A percentile compares a stretch with the other conserved stretches of the same genome.
Evolutionary conservation across 108 stramenopile species (phyloP).

Genomic region (Fragilariopsis cylindrus): DNA sequence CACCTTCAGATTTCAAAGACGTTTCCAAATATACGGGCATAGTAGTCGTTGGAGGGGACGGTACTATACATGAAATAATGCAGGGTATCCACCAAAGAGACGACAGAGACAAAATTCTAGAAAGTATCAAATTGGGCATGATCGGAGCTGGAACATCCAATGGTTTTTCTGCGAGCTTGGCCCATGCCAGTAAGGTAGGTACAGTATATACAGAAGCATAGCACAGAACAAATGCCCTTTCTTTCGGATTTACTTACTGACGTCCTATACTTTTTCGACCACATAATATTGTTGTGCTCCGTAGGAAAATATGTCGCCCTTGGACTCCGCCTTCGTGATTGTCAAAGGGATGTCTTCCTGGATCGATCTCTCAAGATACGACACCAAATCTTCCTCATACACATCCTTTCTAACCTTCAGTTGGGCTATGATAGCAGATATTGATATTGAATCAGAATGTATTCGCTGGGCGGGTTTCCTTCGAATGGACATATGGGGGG

Average conservation of each 20-base stretch:
- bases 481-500: slow-evolving; percentile 82
- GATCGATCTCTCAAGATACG: slow-evolving; percentile 70
- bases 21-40: slow-evolving; percentile 67
- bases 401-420: slow-evolving; percentile 75
- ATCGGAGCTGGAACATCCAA: slow-evolving; percentile 85
- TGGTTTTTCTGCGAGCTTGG: slow-evolving; percentile 76
- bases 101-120: slow-evolving; percentile 46
- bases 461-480: slow-evolving; percentile 70
- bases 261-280: not conserved
- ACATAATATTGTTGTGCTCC: not conserved
- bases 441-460: slow-evolving; percentile 85
- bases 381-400: slow-evolving; percentile 49
- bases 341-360: slow-evolving; percentile 57
- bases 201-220: not conserved
- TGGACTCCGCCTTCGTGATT: slow-evolving; percentile 75
- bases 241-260: not conserved
- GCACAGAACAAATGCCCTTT: not conserved
- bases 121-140: slow-evolving; percentile 62
- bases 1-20: slow-evolving; percentile 39
- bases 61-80: slow-evolving; percentile 76
- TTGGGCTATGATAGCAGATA: slow-evolving; percentile 88
- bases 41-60: slow-evolving; percentile 85
- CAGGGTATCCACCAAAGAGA: slow-evolving; percentile 62
- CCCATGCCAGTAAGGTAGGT: slow-evolving; percentile 45
- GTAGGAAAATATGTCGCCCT: slow-evolving; percentile 41